phyloP scores from a whole-genome alignment of 495 filamentous ascomycete species.

The Penicillium malachiteum region DNA sequence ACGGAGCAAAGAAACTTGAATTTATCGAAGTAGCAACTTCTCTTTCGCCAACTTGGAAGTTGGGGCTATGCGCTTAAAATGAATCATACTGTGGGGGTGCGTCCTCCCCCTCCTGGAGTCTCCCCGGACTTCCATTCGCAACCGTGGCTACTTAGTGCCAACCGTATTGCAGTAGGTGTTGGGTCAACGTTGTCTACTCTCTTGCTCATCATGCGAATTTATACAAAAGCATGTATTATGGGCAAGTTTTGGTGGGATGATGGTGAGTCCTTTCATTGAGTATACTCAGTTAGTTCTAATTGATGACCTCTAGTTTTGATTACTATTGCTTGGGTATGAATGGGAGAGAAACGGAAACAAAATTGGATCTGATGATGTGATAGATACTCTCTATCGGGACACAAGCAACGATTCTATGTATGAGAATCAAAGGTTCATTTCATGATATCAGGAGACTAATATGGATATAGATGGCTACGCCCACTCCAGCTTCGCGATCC shows the following conservation, averaged over 20 bases:
- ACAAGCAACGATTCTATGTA: background rate
- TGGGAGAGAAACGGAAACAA: background rate
- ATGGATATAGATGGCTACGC: background rate
- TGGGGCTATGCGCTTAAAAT: background rate
- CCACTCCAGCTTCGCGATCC: background rate
- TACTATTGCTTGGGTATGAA: background rate
- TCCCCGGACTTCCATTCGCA: background rate
- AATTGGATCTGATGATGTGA: background rate
- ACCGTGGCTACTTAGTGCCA: background rate
- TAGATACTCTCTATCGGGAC: background rate
- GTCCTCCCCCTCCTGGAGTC: background rate
- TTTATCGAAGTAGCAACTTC: too few relatives aligned
- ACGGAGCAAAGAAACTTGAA: too few relatives aligned
- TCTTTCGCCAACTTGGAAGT: too few relatives aligned
- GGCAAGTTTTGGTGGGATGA: background rate
- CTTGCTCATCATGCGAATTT: background rate
- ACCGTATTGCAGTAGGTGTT: background rate
- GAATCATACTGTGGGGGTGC: background rate
- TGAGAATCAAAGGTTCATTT: background rate
- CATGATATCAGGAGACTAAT: background rate
- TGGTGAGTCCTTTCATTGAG: background rate
- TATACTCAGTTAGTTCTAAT: background rate
- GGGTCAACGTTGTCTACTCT: background rate
- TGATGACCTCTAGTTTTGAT: background rate
- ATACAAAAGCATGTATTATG: background rate